Evolutionary conservation across 192 early-diverging fungal species (phyloP), one percentile per base, ranked within the genome.

Genomic region (Backusella mclennaniae): DNA sequence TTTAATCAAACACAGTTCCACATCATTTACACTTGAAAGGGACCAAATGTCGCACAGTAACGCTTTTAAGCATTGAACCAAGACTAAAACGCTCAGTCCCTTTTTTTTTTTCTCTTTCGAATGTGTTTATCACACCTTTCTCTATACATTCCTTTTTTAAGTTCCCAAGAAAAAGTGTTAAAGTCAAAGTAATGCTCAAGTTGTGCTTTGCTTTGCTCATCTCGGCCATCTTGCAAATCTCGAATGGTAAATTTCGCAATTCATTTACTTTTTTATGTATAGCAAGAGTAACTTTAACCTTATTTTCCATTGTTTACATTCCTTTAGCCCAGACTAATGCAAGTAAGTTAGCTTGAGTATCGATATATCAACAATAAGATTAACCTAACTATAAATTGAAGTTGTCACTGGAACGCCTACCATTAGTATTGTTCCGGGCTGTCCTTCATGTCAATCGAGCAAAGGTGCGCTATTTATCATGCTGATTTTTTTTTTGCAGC

Each of bases 81-180:
- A 26, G 9, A 26, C n/a, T 26, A 63, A 29, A 26, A 63, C 26
- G 1, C 17, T n/a, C n/a, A 63, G 0, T 63, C 56, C 6, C 23
- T 63, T 63, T 2, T 7, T 53, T n/a, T 53, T n/a, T 52, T 7
- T 52, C 21, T 26, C 53, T 59, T 63, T 63, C 26, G 21, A 63
- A 63, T 63, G 12, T 29, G 23, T 29, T 63, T 63, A 63, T 63
- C 12, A 63, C 26, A 63, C 26, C 56, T 29, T 63, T 29, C 53
- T 56, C n/a, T 56, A 56, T 63, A 63, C 56, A 63, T 63, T 63
- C 56, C 56, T 63, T 63, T 63, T 63, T 29, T 29, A 21, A 53
- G 4, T 21, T n/a, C 17, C 6, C 17, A 53, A 21, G 5, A 53
- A 53, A 17, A 53, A 49, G 12, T 44, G 42, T 44, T 17, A 63